phyloP scores from a whole-genome alignment of 2,329 filamentous ascomycete species.

The Paecilomyces sp. region DNA sequence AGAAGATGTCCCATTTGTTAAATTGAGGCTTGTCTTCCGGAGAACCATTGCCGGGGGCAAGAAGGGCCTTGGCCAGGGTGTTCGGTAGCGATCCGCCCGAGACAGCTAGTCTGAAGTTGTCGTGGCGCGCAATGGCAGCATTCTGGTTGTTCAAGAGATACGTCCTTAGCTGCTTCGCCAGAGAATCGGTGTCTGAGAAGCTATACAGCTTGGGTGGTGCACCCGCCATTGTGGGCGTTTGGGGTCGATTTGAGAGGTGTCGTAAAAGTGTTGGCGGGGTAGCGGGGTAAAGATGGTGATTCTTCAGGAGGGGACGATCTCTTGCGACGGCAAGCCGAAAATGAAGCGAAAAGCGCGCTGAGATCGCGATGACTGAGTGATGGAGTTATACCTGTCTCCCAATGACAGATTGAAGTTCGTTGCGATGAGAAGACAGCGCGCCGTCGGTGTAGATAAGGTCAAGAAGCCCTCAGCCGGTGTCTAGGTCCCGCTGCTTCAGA shows the following conservation, averaged over 20 bases:
- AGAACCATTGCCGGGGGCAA: slow-evolving; percentile 47
- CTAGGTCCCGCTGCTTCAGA: neutral
- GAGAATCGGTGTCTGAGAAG: slow-evolving; percentile 61
- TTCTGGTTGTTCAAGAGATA: slow-evolving; percentile 80
- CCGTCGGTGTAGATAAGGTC: neutral
- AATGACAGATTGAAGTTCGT: neutral
- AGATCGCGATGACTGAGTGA: neutral
- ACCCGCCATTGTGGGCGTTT: slow-evolving; percentile 26
- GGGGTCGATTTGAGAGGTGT: neutral
- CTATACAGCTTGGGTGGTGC: slow-evolving; percentile 62
- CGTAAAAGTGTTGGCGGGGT: slow-evolving; percentile 2
- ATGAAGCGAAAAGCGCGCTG: neutral
- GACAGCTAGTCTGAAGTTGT: slow-evolving; percentile 81
- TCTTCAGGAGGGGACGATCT: neutral
- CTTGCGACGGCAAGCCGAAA: neutral
- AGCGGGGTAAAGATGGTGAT: slow-evolving; percentile 1
- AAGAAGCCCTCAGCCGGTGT: neutral
- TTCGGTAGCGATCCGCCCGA: slow-evolving; percentile 91
- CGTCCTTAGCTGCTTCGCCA: slow-evolving; percentile 69
- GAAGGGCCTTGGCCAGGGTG: slow-evolving; percentile 75
- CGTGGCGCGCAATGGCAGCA: slow-evolving; percentile 70
- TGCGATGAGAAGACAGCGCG: neutral
- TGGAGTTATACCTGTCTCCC: neutral
- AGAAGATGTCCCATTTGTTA: slow-evolving; percentile 94
- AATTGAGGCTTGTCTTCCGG: slow-evolving; percentile 63